Base-by-base conservation (phyloP, 2,329 filamentous ascomycete species). In the Escovopsis sp. region DNA sequence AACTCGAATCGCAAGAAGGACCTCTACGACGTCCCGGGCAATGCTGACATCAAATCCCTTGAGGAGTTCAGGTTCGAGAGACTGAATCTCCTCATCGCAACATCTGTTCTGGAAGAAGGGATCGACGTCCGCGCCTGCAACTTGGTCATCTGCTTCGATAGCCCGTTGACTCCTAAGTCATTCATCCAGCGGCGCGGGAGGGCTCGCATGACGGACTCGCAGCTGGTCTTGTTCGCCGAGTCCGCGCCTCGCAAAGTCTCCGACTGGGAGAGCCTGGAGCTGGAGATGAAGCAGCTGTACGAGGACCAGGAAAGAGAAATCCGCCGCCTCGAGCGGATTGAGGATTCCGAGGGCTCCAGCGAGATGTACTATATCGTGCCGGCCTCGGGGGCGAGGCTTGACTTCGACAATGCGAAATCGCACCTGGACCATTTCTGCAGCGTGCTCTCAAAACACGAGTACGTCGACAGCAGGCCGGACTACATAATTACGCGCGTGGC, bases 401-500 rank as follows among this genome's bases (percentile, higher is more conserved):
- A 82, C 10, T 68, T 86, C 2, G 73, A 84, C 33, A 83, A 83
- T 49, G 82, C 85, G 1, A 75, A 80, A 39, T 60, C 69, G n/a
- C 86, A 91, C 57, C 69, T 96, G 2, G 68, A 83, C 38, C 85
- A 94, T 58, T 93, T 95, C 51, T 95, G 88, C 58, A 64, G 67
- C 0, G 69, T 71, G 0, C 57, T 87, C 1, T 69, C 73, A 0
- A 62, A 63, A 0, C 65, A 65, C 1, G 70, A 74, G 26, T 85
- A 78, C 53, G 67, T 79, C 6, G 75, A 87, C 49, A 63, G 64
- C 15, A 65, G 72, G 2, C 86, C 88, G 0, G 74, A 82, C 39
- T 94, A 87, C 53, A 65, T 75, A 12, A 66, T 77, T 32, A 56
- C 65, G 4, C 55, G 66, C n/a, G 51, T 60, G 15, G 46, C 56